phyloP scores from a whole-genome alignment of 2,329 filamentous ascomycete species.

The Lachnellula subtilissima region DNA sequence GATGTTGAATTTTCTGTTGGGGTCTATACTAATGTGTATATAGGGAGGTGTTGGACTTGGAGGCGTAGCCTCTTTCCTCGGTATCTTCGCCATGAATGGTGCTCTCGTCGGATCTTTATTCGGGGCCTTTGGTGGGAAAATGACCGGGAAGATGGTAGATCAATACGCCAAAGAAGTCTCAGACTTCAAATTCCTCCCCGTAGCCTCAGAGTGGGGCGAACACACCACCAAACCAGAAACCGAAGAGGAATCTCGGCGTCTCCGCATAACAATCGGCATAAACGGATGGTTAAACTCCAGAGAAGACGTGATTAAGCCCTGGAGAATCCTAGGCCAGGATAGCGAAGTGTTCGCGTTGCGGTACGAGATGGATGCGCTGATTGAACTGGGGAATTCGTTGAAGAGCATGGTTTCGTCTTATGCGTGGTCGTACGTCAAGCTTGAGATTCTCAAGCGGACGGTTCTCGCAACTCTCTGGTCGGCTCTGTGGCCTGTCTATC shows the following conservation, averaged over 20 bases:
- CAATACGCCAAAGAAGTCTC: constrained; percentile 82
- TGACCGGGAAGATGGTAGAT: constrained; percentile 79
- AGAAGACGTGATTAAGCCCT: constrained; percentile 73
- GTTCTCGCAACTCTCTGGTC: constrained; percentile 40
- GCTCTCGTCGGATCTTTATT: constrained; percentile 84
- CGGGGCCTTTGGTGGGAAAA: constrained; percentile 79
- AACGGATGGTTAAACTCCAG: constrained; percentile 79
- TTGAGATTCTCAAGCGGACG: constrained; percentile 55
- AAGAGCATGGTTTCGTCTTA: constrained; percentile 58
- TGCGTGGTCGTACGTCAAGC: constrained; percentile 56
- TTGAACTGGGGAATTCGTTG: constrained; percentile 71
- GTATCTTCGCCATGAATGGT: constrained; percentile 79
- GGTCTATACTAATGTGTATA: no score
- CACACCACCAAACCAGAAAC: constrained; percentile 23
- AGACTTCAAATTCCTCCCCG: constrained; percentile 73
- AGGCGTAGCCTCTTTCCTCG: constrained; percentile 79
- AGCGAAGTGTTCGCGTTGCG: constrained; percentile 79
- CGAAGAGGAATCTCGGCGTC: constrained; percentile 40
- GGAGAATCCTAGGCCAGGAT: constrained; percentile 66
- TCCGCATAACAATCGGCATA: constrained; percentile 79
- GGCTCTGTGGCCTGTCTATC: constrained; percentile 45
- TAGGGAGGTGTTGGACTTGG: constrained; percentile 70
- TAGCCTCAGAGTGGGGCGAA: constrained; percentile 42
- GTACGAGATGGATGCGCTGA: constrained; percentile 74
- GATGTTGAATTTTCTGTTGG: no score